A percentile compares a stretch with the other conserved stretches of the same genome.
Evolutionary conservation across 176 grass and related monocot species (phyloP).

Genomic region (Elaeis guineensis): DNA sequence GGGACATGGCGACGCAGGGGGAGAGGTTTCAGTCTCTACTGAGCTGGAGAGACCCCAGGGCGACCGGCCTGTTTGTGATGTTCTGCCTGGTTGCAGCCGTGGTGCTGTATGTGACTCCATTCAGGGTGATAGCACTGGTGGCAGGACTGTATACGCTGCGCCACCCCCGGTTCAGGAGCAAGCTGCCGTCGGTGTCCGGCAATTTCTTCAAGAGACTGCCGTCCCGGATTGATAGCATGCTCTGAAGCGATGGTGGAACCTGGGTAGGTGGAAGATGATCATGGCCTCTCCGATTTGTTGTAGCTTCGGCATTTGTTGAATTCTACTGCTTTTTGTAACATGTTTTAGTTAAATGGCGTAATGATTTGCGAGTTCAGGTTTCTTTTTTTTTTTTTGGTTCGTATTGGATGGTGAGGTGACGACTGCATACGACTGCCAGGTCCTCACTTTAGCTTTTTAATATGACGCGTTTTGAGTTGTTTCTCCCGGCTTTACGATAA

Average conservation of each 20-base stretch:
- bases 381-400: no score
- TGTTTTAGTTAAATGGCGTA: no score
- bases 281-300: no score
- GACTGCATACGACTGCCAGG: no score
- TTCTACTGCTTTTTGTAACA: no score
- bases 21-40: constrained; percentile 62
- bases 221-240: constrained; percentile 32
- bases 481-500: no score
- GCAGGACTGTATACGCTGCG: constrained; percentile 42
- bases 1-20: constrained; percentile 68
- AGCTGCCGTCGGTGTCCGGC: constrained; percentile 36
- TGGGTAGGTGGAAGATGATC: no score
- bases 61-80: constrained; percentile 43
- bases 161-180: constrained; percentile 63
- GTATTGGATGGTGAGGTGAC: no score
- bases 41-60: constrained; percentile 68
- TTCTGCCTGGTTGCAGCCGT: constrained; percentile 47
- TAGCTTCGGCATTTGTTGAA: no score
- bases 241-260: constrained; percentile 10
- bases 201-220: constrained; percentile 83
- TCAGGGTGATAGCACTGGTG: constrained; percentile 31
- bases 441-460: no score
- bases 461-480: no score
- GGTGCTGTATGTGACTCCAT: constrained; percentile 40
- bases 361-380: no score